A percentile compares a stretch with the other conserved stretches of the same genome.
Conservation (phyloP, 208 protist genomes). For the Acanthamoeba lenticulata region DNA sequence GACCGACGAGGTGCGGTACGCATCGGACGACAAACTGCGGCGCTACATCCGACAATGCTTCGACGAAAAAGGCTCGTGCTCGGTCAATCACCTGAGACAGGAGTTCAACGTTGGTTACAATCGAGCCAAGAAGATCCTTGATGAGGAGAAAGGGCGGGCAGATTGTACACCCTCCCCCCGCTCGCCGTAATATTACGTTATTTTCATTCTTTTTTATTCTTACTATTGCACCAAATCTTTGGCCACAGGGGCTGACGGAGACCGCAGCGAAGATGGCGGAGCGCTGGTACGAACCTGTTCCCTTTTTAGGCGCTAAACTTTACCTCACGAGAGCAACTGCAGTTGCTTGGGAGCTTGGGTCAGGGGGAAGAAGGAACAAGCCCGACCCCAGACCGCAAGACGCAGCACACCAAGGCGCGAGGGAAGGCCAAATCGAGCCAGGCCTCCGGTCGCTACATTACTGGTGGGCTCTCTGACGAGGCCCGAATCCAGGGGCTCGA, state of each 20-base stretch:
- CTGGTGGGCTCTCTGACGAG: neutral
- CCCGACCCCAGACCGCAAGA: neutral
- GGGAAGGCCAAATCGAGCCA: neutral
- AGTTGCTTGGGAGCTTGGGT: too few species aligned
- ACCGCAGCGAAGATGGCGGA: neutral
- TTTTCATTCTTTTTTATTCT: neutral
- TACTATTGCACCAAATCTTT: neutral
- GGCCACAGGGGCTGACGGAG: too few species aligned
- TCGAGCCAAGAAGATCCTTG: conserved; percentile 22
- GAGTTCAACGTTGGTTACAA: conserved; percentile 40
- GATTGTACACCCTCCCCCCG: neutral
- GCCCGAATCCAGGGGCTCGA: conserved; percentile 14
- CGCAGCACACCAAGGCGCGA: too few species aligned
- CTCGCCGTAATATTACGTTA: neutral
- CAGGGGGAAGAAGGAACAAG: neutral
- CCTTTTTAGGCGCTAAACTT: too few species aligned
- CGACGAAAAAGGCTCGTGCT: conserved; percentile 7
- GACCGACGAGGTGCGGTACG: conserved; percentile 16
- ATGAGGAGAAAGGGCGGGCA: conserved; percentile 33
- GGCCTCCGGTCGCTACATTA: too few species aligned
- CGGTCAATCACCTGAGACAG: conserved; percentile 3
- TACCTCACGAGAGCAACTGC: too few species aligned
- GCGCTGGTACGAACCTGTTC: neutral
- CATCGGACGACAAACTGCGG: conserved; percentile 14
- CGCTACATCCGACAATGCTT: conserved; percentile 41